Conservation (phyloP, 2,329 filamentous ascomycete genomes). For the Stemphylium vesicarium region DNA sequence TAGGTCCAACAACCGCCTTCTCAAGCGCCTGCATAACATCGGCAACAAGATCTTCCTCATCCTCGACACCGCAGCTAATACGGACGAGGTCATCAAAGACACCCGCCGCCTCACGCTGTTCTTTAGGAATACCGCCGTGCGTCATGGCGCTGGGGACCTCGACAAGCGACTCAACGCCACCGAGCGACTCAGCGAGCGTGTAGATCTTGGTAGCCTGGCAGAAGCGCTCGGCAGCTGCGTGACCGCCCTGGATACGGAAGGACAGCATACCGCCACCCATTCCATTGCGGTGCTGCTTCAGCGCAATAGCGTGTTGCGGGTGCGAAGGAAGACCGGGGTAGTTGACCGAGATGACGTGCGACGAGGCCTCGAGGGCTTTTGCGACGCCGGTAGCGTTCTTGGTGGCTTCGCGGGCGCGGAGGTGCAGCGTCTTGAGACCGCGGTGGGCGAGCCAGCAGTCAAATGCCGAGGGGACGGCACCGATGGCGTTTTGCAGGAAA, state of each 20-base stretch:
- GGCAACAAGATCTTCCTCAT: conserved; percentile 78
- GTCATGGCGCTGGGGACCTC: conserved; percentile 97
- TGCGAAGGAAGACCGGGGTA: conserved; percentile 92
- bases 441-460: conserved; percentile 98
- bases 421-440: conserved; percentile 93
- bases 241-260: conserved; percentile 89
- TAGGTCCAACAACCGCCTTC: conserved; percentile 66
- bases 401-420: conserved; percentile 85
- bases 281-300: conserved; percentile 90
- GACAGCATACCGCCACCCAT: conserved; percentile 98
- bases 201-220: conserved; percentile 89
- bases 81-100: conserved; percentile 95
- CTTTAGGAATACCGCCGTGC: conserved; percentile 90
- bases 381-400: conserved; percentile 82
- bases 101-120: conserved; percentile 88
- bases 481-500: conserved; percentile 97
- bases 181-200: conserved; percentile 89
- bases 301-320: conserved; percentile 81
- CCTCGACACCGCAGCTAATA: conserved; percentile 93
- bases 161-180: conserved; percentile 88
- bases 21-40: conserved; percentile 86
- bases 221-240: conserved; percentile 86
- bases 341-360: conserved; percentile 87
- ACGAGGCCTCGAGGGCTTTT: conserved; percentile 75
- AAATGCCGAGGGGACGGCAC: conserved; percentile 91